Percentiles rank a stretch among this genome's conserved stretches.
Conservation (phyloP, 2,329 filamentous ascomycete species). For the Nothophaeocryptopus gaeumannii region DNA sequence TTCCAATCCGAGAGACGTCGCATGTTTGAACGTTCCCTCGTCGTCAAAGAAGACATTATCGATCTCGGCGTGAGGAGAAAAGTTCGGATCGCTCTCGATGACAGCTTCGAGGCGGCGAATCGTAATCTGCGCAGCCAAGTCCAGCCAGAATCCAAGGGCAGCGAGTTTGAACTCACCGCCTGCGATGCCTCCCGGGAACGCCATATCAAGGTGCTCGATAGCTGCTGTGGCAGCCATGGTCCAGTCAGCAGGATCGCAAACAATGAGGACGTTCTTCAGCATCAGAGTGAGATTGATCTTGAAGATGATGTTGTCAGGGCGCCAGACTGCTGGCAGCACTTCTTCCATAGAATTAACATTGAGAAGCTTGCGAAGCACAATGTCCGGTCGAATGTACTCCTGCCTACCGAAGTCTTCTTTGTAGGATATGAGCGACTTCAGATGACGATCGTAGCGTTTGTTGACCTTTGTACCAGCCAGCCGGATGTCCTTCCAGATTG, state of each 20-base stretch:
- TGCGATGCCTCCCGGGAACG: constrained; percentile 27
- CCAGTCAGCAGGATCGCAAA: constrained; percentile 27
- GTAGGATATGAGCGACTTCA: constrained; percentile 35
- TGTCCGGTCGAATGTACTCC: constrained; percentile 42
- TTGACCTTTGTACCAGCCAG: constrained; percentile 38
- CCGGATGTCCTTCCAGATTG: constrained; percentile 33
- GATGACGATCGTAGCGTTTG: constrained; percentile 38
- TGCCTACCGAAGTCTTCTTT: constrained; percentile 39
- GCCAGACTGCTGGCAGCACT: constrained; percentile 31
- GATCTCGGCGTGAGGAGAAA: constrained; percentile 22
- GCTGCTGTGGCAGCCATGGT: constrained; percentile 30
- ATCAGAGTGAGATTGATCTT: constrained; percentile 46
- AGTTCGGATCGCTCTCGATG: constrained; percentile 16
- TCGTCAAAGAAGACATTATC: constrained; percentile 27
- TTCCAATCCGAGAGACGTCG: constrained; percentile 13
- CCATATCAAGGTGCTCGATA: constrained; percentile 24
- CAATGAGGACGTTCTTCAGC: constrained; percentile 37
- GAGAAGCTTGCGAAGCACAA: constrained; percentile 41
- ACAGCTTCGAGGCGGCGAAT: constrained; percentile 24
- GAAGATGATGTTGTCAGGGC: constrained; percentile 44
- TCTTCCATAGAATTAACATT: constrained; percentile 29
- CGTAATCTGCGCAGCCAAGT: constrained; percentile 29
- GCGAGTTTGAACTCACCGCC: constrained; percentile 18
- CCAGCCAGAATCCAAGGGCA: constrained; percentile 24
- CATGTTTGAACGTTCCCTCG: constrained; percentile 20